Base-by-base conservation (phyloP, 331 rosid genomes). In the Telfairia occidentalis region DNA sequence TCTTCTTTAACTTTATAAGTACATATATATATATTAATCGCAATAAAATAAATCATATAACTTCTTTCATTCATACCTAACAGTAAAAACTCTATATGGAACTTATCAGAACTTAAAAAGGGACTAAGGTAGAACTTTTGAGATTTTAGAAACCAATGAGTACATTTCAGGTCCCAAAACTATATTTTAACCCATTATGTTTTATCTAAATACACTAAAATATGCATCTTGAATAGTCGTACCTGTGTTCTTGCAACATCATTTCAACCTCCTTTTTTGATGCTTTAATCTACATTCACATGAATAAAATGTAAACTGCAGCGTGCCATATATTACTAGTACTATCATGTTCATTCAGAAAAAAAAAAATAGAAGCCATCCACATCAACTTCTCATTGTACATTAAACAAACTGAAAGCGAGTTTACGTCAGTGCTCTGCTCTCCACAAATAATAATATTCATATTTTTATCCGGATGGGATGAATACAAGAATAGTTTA, bases 231-330 rank as follows among this genome's bases (percentile, higher is more conserved):
- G 80, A 78, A 57, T 34, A 71, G 76, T 78, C 75, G 75, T 45
- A 93, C 98, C 98, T 89, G 70, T 87, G 90, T 75, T 91, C 97
- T 83, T 82, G 86, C 81, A 93, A 89, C 95, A 88, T 93, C 82
- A 30, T 82, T 83, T 87, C 97, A 59, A 87, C 91, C 86, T 93
- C 98, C 87, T 88, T 89, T 76, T 89, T 85, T 30, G 95, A 88
- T 81, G 86, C 85, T 78, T 93, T 89, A 80, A 93, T 89, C 98
- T 93, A 67, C 38, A 80, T 26, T 76, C 77, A 79, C 34, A 81
- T 58, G 73, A 67, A 42, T 72, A 46, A 38, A 45, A 48, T 46
- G 40, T 26, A 24, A 80, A 78, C 73, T 67, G 67, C 4, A 50
- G 48, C 8, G 40, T 43, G 7, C 50, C 24, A 45, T 54, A 67